Evolutionary conservation across 305 asterid genomes (phyloP).

Genomic region (Fraxinus sp.): DNA sequence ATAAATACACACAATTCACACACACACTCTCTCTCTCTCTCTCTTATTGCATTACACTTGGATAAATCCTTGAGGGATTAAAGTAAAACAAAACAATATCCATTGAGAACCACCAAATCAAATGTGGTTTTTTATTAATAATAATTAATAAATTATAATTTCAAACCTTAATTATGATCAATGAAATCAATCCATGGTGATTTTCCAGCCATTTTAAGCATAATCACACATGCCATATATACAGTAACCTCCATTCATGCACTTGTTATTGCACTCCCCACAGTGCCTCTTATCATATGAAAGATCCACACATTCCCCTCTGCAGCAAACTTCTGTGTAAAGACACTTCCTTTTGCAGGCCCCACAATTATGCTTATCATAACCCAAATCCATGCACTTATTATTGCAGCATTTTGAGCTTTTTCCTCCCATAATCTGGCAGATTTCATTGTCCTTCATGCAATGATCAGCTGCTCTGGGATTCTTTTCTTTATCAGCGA

Average conservation of each 20-base stretch:
- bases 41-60: conserved; percentile 21
- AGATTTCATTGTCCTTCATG: conserved; percentile 41
- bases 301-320: conserved; percentile 55
- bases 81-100: not conserved
- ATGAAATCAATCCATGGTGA: not conserved
- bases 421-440: conserved; percentile 28
- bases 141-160: not conserved
- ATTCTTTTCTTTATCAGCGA: conserved; percentile 36
- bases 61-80: conserved; percentile 21
- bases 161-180: conserved; percentile 23
- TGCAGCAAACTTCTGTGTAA: conserved; percentile 50
- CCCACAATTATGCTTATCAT: conserved; percentile 55
- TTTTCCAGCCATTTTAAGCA: conserved; percentile 32
- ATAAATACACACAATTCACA: conserved; percentile 25
- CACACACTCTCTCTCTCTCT: not conserved
- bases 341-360: conserved; percentile 59
- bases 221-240: conserved; percentile 63
- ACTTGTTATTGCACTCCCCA: conserved; percentile 47
- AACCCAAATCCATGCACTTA: conserved; percentile 50
- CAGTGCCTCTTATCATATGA: conserved; percentile 69
- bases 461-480: conserved; percentile 66
- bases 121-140: conserved; percentile 25
- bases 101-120: conserved; percentile 25
- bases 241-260: conserved; percentile 49
- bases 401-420: conserved; percentile 72